Evolutionary conservation across 192 early-diverging fungal genomes (phyloP).

Genomic region (Mortierella alpina): DNA sequence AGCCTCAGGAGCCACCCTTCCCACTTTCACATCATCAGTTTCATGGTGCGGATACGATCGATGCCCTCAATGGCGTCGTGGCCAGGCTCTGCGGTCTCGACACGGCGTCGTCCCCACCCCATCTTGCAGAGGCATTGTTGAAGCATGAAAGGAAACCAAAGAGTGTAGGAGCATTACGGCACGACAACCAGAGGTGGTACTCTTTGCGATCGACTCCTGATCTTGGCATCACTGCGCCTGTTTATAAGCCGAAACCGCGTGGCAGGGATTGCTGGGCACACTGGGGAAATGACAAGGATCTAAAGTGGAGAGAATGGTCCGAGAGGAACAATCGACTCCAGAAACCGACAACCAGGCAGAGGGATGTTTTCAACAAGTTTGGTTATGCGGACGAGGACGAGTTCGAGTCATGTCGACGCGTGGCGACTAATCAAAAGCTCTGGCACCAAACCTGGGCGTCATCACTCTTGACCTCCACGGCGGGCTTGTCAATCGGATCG

Average conservation of each 20-base stretch:
- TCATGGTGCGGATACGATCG: conserved; percentile 45
- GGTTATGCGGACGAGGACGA: conserved; percentile 4
- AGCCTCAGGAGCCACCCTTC: conserved; percentile 16
- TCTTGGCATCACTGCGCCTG: conserved; percentile 37
- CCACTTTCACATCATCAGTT: conserved; percentile 41
- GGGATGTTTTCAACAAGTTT: conserved; percentile 4
- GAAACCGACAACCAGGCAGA: conserved; percentile 17
- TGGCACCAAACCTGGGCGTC: conserved; percentile 39
- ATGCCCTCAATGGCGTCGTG: conserved; percentile 38
- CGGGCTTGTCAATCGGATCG: conserved; percentile 3
- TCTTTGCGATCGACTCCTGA: conserved; percentile 14
- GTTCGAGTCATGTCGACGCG: conserved; percentile 42
- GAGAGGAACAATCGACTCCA: conserved; percentile 10
- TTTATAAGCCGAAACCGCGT: conserved; percentile 9
- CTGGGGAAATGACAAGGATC: conserved; percentile 24
- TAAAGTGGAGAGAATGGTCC: conserved; percentile 31
- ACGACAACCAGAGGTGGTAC: conserved; percentile 11
- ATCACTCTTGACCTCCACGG: conserved; percentile 10
- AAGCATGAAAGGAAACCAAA: no score
- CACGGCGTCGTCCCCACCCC: not conserved
- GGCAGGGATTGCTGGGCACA: conserved; percentile 37
- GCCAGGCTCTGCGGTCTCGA: conserved; percentile 25
- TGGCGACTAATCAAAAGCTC: conserved; percentile 18
- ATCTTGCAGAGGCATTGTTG: not conserved
- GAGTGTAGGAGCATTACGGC: not conserved